A percentile compares a stretch with the other conserved stretches of the same genome.
Conservation (phyloP, 2,329 filamentous ascomycete genomes). For the Aspergillus pseudoglaucus region DNA sequence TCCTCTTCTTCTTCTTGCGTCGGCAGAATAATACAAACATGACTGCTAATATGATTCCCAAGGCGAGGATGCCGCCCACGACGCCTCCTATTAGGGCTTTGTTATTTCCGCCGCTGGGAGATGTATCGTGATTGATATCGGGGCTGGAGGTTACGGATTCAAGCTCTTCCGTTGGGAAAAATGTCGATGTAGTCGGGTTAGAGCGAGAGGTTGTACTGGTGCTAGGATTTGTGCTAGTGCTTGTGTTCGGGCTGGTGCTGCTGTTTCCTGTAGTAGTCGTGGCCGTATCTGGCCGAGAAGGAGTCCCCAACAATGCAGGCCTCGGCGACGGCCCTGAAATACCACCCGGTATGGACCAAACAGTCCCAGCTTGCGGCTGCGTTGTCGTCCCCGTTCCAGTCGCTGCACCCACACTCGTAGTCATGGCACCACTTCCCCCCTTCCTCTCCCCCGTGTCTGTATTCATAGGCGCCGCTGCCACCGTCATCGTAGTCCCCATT, state of each 20-base stretch:
- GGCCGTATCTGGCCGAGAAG: too few relatives aligned
- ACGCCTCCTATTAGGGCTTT: conserved; percentile 19
- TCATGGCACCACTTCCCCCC: background rate
- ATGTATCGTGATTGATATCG: background rate
- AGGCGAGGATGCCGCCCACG: conserved; percentile 9
- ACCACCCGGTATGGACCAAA: too few relatives aligned
- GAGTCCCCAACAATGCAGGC: too few relatives aligned
- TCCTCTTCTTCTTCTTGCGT: conserved; percentile 8
- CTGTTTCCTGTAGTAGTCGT: too few relatives aligned
- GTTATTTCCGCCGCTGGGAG: conserved; percentile 1
- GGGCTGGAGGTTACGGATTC: background rate
- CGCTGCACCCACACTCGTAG: background rate
- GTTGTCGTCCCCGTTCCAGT: too few relatives aligned
- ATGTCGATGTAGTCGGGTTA: background rate
- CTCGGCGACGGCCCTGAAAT: too few relatives aligned
- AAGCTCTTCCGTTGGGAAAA: background rate
- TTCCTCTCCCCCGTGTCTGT: background rate
- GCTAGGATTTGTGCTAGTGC: too few relatives aligned
- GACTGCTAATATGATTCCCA: conserved; percentile 6
- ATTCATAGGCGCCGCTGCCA: too few relatives aligned
- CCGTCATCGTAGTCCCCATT: background rate
- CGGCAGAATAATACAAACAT: conserved; percentile 10
- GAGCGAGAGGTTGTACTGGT: background rate
- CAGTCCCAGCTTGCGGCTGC: too few relatives aligned
- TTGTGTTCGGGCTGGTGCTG: too few relatives aligned